Percentiles rank a stretch among this genome's conserved stretches.
These are phyloP conservation scores for Plasmodium blacklocki DNA, from an alignment of 169 alveolate species.

Conservation along the genomic window DNA sequence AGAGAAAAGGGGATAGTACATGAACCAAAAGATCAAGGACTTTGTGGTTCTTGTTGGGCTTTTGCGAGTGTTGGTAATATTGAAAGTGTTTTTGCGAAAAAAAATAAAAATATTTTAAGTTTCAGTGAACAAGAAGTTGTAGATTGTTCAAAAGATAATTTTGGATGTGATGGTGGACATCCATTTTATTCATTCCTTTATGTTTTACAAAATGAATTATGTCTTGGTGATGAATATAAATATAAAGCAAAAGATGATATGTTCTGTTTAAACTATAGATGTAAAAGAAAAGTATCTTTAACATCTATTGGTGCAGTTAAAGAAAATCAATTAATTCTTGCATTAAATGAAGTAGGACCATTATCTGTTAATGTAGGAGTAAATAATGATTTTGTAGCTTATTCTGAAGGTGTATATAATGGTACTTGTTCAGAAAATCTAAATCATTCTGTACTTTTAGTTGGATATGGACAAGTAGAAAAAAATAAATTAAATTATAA, in stretches of 20 bases:
- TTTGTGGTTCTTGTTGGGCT: conserved; percentile 92
- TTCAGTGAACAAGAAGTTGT: conserved; percentile 92
- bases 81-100: conserved; percentile 80
- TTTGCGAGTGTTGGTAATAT: conserved; percentile 87
- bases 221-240: conserved; percentile 82
- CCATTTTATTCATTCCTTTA: conserved; percentile 88
- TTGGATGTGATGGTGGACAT: conserved; percentile 92
- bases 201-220: conserved; percentile 84
- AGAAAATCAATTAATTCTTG: conserved; percentile 76
- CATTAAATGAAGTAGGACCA: conserved; percentile 84
- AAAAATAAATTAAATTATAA: conserved; percentile 27
- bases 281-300: conserved; percentile 52
- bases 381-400: conserved; percentile 87
- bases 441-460: conserved; percentile 90
- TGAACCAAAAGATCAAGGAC: conserved; percentile 84
- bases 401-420: conserved; percentile 86
- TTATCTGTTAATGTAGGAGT: conserved; percentile 94
- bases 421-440: conserved; percentile 81
- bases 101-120: conserved; percentile 34
- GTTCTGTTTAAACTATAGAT: conserved; percentile 75
- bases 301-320: conserved; percentile 65
- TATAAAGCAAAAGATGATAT: conserved; percentile 78
- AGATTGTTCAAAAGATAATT: conserved; percentile 84
- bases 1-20: conserved; percentile 42
- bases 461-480: conserved; percentile 87